A percentile compares a stretch with the other conserved stretches of the same genome.
These are phyloP conservation scores for Annulohypoxylon bovei DNA, from an alignment of 495 filamentous ascomycete genomes.

Conservation along the genomic window DNA sequence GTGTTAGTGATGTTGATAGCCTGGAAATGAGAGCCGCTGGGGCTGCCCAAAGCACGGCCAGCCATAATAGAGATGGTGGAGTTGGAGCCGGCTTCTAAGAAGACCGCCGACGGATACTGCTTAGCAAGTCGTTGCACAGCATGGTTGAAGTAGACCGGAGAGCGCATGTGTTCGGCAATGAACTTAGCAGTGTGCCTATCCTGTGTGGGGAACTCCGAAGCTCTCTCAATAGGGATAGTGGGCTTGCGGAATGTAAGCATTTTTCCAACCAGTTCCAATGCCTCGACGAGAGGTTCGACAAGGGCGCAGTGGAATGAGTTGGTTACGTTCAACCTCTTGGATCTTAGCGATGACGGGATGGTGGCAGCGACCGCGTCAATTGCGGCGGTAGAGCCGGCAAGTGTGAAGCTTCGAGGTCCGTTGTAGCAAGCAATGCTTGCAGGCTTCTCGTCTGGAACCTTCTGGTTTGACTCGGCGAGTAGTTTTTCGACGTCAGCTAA, in stretches of 20 bases:
- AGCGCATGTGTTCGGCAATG: slow-evolving; percentile 59
- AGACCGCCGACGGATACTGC: slow-evolving; percentile 51
- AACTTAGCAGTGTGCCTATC: slow-evolving; percentile 53
- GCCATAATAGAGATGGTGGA: slow-evolving; percentile 60
- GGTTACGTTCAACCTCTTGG: slow-evolving; percentile 57
- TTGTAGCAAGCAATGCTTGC: slow-evolving; percentile 63
- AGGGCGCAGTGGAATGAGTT: slow-evolving; percentile 64
- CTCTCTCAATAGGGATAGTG: slow-evolving; percentile 50
- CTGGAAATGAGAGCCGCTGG: slow-evolving; percentile 50
- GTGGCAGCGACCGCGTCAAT: slow-evolving; percentile 48
- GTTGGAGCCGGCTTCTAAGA: slow-evolving; percentile 63
- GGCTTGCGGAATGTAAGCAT: slow-evolving; percentile 44
- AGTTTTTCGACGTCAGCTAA: slow-evolving; percentile 41
- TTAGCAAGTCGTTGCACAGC: slow-evolving; percentile 58
- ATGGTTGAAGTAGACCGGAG: slow-evolving; percentile 63
- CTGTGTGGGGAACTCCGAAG: slow-evolving; percentile 44
- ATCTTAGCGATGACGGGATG: slow-evolving; percentile 38
- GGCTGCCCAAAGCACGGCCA: slow-evolving; percentile 46
- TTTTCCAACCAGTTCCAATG: slow-evolving; percentile 45
- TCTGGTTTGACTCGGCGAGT: slow-evolving; percentile 35
- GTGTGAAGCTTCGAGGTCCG: slow-evolving; percentile 57
- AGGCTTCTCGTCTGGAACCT: slow-evolving; percentile 18
- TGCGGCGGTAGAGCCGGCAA: slow-evolving; percentile 54
- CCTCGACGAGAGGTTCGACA: slow-evolving; percentile 52
- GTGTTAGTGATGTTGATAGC: slow-evolving; percentile 55